These are phyloP conservation scores for Geosmithia putterillii DNA, from an alignment of 2,329 filamentous ascomycete genomes.

Conservation along the genomic window DNA sequence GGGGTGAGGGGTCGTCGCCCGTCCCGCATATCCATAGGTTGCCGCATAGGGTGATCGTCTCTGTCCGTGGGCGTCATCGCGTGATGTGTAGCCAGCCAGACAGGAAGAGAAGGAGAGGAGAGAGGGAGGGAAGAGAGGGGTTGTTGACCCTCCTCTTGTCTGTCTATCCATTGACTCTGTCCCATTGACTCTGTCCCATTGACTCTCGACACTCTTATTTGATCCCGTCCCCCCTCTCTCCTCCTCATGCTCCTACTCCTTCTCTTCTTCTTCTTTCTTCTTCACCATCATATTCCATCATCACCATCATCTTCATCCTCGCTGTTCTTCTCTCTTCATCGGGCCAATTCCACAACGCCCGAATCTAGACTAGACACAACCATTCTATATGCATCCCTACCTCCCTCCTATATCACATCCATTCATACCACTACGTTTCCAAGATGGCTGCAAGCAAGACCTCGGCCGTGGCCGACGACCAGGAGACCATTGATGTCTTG, in stretches of 20 bases:
- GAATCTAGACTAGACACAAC: background rate
- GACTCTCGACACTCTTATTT: background rate
- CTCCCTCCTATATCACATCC: conserved; percentile 5
- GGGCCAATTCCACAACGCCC: no score
- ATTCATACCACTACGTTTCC: conserved; percentile 11
- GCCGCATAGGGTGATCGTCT: background rate
- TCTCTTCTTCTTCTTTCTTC: conserved; percentile 6
- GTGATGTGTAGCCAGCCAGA: no score
- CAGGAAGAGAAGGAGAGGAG: background rate
- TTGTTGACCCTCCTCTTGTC: conserved; percentile 1
- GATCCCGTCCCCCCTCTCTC: conserved; percentile 3
- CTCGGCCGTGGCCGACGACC: conserved; percentile 39
- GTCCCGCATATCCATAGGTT: no score
- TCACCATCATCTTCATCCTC: conserved; percentile 4
- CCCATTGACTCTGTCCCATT: conserved; percentile 1
- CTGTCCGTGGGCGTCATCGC: background rate
- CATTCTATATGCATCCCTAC: background rate
- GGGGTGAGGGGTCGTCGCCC: no score
- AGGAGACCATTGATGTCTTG: conserved; percentile 45
- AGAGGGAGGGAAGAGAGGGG: no score
- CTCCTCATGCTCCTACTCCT: conserved; percentile 5
- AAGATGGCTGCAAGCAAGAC: conserved; percentile 46
- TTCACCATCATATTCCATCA: conserved; percentile 10
- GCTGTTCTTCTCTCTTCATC: conserved; percentile 3
- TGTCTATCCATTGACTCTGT: conserved; percentile 3